A percentile compares a stretch with the other conserved stretches of the same genome.
Evolutionary conservation across 495 filamentous ascomycete genomes (phyloP).

Genomic region (Endocarpon pusillum): DNA sequence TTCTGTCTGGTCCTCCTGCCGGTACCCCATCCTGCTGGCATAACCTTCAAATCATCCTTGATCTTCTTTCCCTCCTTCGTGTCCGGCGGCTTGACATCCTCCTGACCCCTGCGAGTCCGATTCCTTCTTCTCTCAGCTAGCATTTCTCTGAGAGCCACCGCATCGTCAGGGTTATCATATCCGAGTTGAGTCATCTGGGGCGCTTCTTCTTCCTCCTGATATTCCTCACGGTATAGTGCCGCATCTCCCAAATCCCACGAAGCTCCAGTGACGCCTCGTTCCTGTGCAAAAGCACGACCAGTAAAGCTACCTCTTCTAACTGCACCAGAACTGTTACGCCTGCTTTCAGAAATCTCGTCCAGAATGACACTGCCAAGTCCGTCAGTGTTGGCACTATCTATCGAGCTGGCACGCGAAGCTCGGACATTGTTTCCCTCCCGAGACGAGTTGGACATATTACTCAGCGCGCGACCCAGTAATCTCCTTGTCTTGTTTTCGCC

Average conservation of each 20-base stretch:
- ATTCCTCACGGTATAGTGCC: constrained; percentile 9
- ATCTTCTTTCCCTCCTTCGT: constrained; percentile 14
- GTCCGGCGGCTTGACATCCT: constrained; percentile 14
- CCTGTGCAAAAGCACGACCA: neutral
- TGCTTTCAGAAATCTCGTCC: neutral
- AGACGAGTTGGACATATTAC: neutral
- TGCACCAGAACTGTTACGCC: neutral
- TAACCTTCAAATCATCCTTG: constrained; percentile 18
- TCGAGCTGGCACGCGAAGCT: constrained; percentile 32
- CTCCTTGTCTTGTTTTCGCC: constrained; percentile 6
- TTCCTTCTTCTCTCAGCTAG: too few species aligned
- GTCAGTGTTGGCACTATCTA: constrained; percentile 38
- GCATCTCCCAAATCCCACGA: neutral
- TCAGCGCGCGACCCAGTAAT: constrained; percentile 26
- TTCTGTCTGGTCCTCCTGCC: constrained; percentile 24
- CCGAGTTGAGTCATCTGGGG: constrained; percentile 36
- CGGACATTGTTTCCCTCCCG: too few species aligned
- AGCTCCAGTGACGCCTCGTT: neutral
- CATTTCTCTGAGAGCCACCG: constrained; percentile 29
- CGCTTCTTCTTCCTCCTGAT: constrained; percentile 20
- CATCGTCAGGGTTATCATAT: constrained; percentile 32
- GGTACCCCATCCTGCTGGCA: constrained; percentile 16
- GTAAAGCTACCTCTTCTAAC: neutral
- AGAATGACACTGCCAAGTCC: constrained; percentile 27
- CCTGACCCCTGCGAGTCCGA: too few species aligned